Base-by-base conservation (phyloP, 176 grass and related monocot genomes). In the Eragrostis curvula region DNA sequence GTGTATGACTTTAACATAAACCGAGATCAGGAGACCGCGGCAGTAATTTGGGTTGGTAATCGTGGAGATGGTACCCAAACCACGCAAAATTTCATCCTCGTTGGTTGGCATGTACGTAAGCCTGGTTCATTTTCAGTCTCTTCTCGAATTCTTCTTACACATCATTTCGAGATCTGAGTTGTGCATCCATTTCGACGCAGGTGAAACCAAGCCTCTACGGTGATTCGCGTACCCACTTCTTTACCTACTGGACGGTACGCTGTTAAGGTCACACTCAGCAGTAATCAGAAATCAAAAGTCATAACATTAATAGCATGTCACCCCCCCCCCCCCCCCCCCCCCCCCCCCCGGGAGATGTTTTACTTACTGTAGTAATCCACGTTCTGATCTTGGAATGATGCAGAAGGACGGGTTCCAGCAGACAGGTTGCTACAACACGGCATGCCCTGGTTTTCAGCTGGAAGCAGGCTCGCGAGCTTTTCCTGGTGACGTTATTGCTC, bases 201-300 rank as follows among this genome's bases (percentile, higher is more conserved):
- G 62, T 66, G 62, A 66, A 66, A 36, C 29, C 62, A 9, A 39
- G 30, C 29, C 14, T 66, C 17, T 66, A 66, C 13, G 62, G 62
- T 18, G 62, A 66, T 32, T 66, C 62, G 29, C 29, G 15, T 66
- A 66, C 29, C 61, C 61, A 30, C 30, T 65, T 65, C 27, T 65
- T 66, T 66, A 66, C 62, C 62, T 66, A 66, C 29, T 66, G 62
- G 62, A 66, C 29, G 29, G 62, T 66, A 66, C 16, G 62, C 25
- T 36, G 32, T 36, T 36, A 36, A 36, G 32, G 32, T 36, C 32
- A 36, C 32, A 36, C 32, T 36, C 32, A 4, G 3, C 2, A 36
- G 32, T 36, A 36, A 4, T 36, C 32, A 36, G 32, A 36, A 36
- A 36, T 36, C 32, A 36, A 2, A 36, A 36, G 32, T 36, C 32